Conservation (phyloP, 176 grass and related monocot species). For the Echinochloa phyllopogon region DNA sequence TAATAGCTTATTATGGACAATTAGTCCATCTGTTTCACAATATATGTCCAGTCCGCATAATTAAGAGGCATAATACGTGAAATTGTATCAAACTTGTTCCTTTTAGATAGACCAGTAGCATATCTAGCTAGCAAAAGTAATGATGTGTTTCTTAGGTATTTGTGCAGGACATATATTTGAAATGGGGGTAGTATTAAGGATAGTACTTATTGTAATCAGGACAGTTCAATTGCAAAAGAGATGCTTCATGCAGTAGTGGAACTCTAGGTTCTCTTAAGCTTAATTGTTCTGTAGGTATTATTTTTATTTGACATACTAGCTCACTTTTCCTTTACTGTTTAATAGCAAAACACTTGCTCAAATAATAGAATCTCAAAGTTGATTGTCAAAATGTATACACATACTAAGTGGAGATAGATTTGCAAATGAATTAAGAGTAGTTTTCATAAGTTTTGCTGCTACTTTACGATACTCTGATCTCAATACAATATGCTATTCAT, state of each 20-base stretch:
- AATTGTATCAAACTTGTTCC: not conserved
- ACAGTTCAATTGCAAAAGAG: conserved; percentile 10
- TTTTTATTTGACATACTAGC: not conserved
- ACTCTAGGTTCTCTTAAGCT: conserved; percentile 28
- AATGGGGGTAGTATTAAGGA: not conserved
- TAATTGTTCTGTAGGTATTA: conserved; percentile 17
- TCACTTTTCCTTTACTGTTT: conserved; percentile 33
- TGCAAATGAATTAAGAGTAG: conserved; percentile 16
- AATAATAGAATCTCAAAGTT: conserved; percentile 1
- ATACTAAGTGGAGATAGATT: not conserved
- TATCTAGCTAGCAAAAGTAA: conserved; percentile 1
- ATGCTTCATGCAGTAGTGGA: conserved; percentile 21
- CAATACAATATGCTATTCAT: not conserved
- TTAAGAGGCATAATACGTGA: not conserved
- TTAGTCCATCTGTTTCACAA: not conserved
- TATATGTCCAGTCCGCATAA: not conserved
- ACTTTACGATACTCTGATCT: not conserved
- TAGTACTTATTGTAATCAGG: conserved; percentile 10
- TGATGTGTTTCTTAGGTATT: not conserved
- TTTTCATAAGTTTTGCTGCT: conserved; percentile 6
- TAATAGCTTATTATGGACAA: conserved; percentile 5
- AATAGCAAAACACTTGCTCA: conserved; percentile 22
- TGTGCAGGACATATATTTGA: not conserved
- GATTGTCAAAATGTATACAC: conserved; percentile 24
- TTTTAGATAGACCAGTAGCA: not conserved